phyloP scores from a whole-genome alignment of 441 rosid species.

The Melastoma candidum region DNA sequence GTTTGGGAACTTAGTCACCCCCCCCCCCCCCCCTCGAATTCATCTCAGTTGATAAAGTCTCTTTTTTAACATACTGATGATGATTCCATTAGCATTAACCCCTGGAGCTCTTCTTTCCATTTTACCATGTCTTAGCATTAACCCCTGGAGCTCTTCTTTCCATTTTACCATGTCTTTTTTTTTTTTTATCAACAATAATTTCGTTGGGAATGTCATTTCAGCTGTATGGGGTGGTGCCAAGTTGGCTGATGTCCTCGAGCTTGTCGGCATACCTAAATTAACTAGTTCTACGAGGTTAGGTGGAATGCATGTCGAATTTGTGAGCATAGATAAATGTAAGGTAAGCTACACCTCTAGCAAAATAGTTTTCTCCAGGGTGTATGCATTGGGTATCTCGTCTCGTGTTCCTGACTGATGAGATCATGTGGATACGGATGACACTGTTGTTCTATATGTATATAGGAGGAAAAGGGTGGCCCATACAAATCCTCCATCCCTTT shows the following conservation, averaged over 20 bases:
- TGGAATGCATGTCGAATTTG: conserved; percentile 90
- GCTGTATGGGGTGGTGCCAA: conserved; percentile 91
- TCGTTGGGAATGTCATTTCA: conserved; percentile 15
- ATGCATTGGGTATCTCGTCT: too few species aligned
- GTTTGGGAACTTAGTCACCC: conserved; percentile 22
- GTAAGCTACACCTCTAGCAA: conserved; percentile 20
- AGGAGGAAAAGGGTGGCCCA: conserved; percentile 99
- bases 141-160: too few species aligned
- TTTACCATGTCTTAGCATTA: too few species aligned
- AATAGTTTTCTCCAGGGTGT: too few species aligned
- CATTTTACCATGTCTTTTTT: too few species aligned
- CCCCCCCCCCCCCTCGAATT: too few species aligned
- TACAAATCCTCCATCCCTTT: conserved; percentile 94
- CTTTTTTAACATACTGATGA: too few species aligned
- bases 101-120: too few species aligned
- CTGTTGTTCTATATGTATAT: not conserved
- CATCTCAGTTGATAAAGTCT: too few species aligned
- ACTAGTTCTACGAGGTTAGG: conserved; percentile 44
- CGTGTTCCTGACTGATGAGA: too few species aligned
- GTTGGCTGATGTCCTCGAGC: conserved; percentile 82
- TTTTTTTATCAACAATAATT: not conserved
- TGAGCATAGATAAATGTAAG: conserved; percentile 92
- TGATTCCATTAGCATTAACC: too few species aligned
- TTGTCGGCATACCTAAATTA: conserved; percentile 64
- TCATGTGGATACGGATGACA: too few species aligned